Evolutionary conservation across 2,329 filamentous ascomycete genomes (phyloP), one percentile per base, ranked within the genome.

Genomic region (Aspergillus novofumigatus): DNA sequence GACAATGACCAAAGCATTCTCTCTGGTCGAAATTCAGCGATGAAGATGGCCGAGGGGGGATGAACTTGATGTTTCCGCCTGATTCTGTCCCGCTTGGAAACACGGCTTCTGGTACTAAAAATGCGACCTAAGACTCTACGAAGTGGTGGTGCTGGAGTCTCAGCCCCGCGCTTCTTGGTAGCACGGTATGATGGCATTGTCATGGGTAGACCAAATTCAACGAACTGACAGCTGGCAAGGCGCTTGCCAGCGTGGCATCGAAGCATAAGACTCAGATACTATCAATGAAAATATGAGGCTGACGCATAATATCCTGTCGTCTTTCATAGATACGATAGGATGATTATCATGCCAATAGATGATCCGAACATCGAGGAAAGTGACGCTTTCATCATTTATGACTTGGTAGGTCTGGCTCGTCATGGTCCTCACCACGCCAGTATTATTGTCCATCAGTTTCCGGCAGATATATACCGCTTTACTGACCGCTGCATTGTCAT

Each of bases 231-330:
- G 61, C 58, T 65, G 66, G 63, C 67, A 63, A 53, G 53, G 41
- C 49, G 10, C 42, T 57, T 69, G 67, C 65, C 67, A 69, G 61
- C 65, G 63, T 69, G 67, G 66, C 67, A 67, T 59, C 59, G 56
- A 54, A 57, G 47, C 26, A 42, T 25, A 9, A 17, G 20, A 11
- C 44, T 47, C 44, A 6, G 32, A 38, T 7, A 38, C 32, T 7
- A 38, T 38, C 14, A 17, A 38, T 47, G 21, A 14, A 23, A 26
- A 47, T 23, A 26, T 26, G 44, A 26, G 44, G 44, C 44, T 47
- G 44, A 17, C 5, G 44, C 9, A 25, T 5, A 47, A 7, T 7
- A 26, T 23, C 21, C 23, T 17, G 23, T 14, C 23, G 25, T 26
- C 23, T 25, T 47, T 14, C 21, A 2, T 10, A 23, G 21, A 21